Conservation (phyloP, 2,329 filamentous ascomycete species). For the Arthrobotrys conoides region DNA sequence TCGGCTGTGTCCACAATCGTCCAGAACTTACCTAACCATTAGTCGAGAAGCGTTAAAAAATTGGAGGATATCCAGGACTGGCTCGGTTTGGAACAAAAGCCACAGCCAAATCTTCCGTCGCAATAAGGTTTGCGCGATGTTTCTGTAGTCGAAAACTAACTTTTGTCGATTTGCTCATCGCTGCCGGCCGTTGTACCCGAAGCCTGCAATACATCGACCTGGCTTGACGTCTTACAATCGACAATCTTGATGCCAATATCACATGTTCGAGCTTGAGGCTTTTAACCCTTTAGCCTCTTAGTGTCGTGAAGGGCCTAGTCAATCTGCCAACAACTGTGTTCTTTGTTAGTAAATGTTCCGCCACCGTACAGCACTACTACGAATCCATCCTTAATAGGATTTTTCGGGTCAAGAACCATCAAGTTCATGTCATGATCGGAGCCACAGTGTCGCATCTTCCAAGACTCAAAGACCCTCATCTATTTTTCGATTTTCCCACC, state of each 20-base stretch:
- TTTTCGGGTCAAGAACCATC: slow-evolving; percentile 20
- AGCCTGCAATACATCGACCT: not conserved
- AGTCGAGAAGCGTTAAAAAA: not conserved
- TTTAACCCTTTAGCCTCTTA: slow-evolving; percentile 40
- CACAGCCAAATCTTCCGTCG: slow-evolving; percentile 10
- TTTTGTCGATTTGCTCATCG: not conserved
- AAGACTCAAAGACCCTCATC: slow-evolving; percentile 6
- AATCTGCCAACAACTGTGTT: slow-evolving; percentile 44
- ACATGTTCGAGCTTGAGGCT: slow-evolving; percentile 32
- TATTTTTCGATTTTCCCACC: slow-evolving; percentile 37
- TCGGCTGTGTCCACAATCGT: not conserved
- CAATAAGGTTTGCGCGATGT: slow-evolving; percentile 23
- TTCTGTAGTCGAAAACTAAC: slow-evolving; percentile 1
- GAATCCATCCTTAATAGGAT: slow-evolving; percentile 46
- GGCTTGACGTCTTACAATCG: slow-evolving; percentile 21
- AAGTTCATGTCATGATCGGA: slow-evolving; percentile 38
- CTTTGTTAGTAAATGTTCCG: slow-evolving; percentile 28
- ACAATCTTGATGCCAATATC: slow-evolving; percentile 35
- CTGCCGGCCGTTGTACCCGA: not conserved
- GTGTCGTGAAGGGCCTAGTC: slow-evolving; percentile 20
- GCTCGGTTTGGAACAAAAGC: slow-evolving; percentile 2
- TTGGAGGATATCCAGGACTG: not conserved
- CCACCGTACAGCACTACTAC: slow-evolving; percentile 11
- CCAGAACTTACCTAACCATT: not conserved
- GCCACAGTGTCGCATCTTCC: slow-evolving; percentile 21